Percentiles rank a stretch among this genome's conserved stretches.
Conservation (phyloP, 2,329 filamentous ascomycete genomes). For the Ceratocystis albifundus region DNA sequence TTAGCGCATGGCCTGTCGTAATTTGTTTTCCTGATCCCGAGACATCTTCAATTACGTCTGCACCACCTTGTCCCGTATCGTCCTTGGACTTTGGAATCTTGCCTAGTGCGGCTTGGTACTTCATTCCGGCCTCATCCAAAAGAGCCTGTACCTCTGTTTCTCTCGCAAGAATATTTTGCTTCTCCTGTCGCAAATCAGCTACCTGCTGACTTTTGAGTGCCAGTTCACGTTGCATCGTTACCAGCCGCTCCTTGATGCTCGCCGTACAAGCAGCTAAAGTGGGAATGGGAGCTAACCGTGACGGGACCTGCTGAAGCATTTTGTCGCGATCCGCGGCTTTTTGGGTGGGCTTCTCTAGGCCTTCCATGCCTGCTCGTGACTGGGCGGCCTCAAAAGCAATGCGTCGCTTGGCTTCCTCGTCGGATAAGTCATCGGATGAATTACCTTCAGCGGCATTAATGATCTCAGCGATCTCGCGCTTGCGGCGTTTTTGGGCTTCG, state of each 20-base stretch:
- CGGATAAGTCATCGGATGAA: slow-evolving; percentile 51
- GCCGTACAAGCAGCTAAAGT: slow-evolving; percentile 56
- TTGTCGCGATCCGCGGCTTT: slow-evolving; percentile 25
- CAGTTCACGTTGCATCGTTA: slow-evolving; percentile 52
- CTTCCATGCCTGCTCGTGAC: slow-evolving; percentile 76
- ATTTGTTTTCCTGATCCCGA: not conserved
- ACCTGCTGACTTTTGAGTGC: slow-evolving; percentile 50
- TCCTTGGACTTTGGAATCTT: slow-evolving; percentile 22
- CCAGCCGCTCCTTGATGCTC: slow-evolving; percentile 49
- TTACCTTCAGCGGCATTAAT: slow-evolving; percentile 67
- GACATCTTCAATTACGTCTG: not conserved
- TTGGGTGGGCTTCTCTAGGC: slow-evolving; percentile 40
- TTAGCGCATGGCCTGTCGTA: slow-evolving; percentile 18
- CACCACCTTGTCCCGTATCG: not conserved
- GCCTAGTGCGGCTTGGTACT: slow-evolving; percentile 38
- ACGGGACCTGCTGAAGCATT: slow-evolving; percentile 13
- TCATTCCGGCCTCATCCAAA: slow-evolving; percentile 67
- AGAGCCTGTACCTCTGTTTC: slow-evolving; percentile 71
- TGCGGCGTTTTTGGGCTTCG: slow-evolving; percentile 53
- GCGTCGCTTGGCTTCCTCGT: slow-evolving; percentile 58
- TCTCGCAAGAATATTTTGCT: slow-evolving; percentile 52
- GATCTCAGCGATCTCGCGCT: slow-evolving; percentile 69
- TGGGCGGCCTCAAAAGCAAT: slow-evolving; percentile 82
- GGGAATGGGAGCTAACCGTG: slow-evolving; percentile 48
- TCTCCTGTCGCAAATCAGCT: slow-evolving; percentile 56